Evolutionary conservation across 345 rosid genomes (phyloP), one percentile per base, ranked within the genome.

Genomic region (Lepidium aucheri): DNA sequence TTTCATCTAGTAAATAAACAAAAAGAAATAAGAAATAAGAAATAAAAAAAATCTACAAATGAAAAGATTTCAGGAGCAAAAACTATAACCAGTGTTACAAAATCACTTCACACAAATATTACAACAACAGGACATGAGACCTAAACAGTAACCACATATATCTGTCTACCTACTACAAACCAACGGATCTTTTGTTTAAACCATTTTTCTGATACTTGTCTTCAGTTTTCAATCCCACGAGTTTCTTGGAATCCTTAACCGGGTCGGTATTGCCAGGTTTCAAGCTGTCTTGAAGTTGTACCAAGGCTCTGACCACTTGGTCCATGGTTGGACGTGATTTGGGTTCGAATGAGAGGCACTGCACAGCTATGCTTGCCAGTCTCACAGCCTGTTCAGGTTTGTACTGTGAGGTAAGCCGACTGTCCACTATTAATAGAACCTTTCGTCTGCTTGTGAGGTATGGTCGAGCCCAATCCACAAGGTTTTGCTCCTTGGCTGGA

Each of bases 401-500:
- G 72, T 83, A 90, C 74, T 88, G 85, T 20, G 85, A 80, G 78
- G 86, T 86, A 2, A 94, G 85, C 57, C 89, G 86, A 40, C 73
- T 70, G 76, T 94, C 99, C 32, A 94, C 63, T 4, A 94, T 74
- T 2, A 76, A 88, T 49, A 86, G 79, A 26, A 86, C 75, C 77
- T 92, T 90, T 8, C 96, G 82, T 55, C 83, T 94, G 78, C 78
- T 88, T 22, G 75, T 79, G 52, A 90, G 83, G 78, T 83, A 88
- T 0, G 99, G 99, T 49, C 78, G 75, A 42, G 97, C 99, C 99
- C 96, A 90, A 20, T 90, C 95, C 58, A 94, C 97, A n/a, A 94
- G 89, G 75, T 83, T 88, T 74, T 90, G 96, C 50, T 94, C 89
- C 60, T 90, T 92, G 0, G 86, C 52, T 2, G 96, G 97, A 12